A percentile compares a stretch with the other conserved stretches of the same genome.
Evolutionary conservation across 345 rosid genomes (phyloP).

Genomic region (Salix koriyanagi): DNA sequence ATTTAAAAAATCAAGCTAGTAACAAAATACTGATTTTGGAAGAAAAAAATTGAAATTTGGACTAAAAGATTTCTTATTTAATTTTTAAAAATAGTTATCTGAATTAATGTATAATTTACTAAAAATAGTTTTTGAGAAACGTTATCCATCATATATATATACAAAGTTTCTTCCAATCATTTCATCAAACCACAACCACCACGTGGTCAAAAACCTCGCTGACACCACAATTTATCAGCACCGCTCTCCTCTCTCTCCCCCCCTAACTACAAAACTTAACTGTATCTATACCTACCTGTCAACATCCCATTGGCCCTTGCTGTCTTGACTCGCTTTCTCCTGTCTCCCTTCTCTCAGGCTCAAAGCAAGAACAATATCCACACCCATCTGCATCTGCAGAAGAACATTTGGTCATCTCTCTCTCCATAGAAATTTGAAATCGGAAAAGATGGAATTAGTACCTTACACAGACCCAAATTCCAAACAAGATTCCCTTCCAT

Average conservation of each 20-base stretch:
- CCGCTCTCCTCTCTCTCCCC: neutral
- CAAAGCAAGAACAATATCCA: neutral
- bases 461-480: slow-evolving; percentile 60
- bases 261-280: too few species aligned
- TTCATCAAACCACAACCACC: neutral
- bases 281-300: neutral
- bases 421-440: neutral
- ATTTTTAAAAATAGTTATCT: too few species aligned
- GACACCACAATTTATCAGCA: neutral
- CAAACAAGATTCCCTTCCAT: slow-evolving; percentile 52
- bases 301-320: neutral
- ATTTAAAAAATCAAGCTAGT: too few species aligned
- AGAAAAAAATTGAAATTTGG: too few species aligned
- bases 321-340: neutral
- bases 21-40: too few species aligned
- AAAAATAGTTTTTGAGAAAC: too few species aligned
- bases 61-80: too few species aligned
- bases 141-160: too few species aligned
- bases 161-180: too few species aligned
- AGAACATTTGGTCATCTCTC: neutral
- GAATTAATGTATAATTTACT: too few species aligned
- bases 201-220: neutral
- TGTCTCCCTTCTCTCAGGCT: neutral
- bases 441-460: slow-evolving; percentile 58
- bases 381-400: neutral